Base-by-base conservation (phyloP, 176 grass and related monocot species). In the Musa troglodytarum region DNA sequence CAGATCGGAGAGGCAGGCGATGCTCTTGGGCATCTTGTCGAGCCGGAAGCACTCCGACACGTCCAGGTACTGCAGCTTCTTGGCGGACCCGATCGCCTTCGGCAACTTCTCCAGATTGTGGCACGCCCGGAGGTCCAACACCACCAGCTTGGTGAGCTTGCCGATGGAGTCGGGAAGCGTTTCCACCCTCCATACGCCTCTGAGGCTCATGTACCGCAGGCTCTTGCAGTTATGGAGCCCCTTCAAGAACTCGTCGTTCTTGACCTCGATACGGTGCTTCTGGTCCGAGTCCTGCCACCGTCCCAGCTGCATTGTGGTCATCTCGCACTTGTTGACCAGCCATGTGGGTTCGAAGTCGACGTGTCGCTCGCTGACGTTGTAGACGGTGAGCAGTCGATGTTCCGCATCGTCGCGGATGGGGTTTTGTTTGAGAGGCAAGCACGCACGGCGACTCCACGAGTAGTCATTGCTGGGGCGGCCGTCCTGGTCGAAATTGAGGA, bases 11-110 rank as follows among this genome's bases (percentile, higher is more conserved):
- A 96, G 88, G 34, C n/a, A 66, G 15, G 49, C 56, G 52, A 96
- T 28, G 9, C 83, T 79, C 59, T 65, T 82, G 13, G 92, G 92
- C 54, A 96, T 86, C 28, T 86, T 76, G 65, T 96, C 81, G 52
- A 96, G 84, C 67, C 89, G 51, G 71, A 91, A 87, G 78, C 92
- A 96, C 34, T 88, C 86, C 69, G 92, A 96, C 8, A 96, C 82
- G 56, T 96, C 92, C 54, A 91, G 81, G 68, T 88, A 86, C 49
- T 85, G 78, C 51, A 96, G 73, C 74, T 82, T 91, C 49, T 81
- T 58, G 59, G 85, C 54, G 50, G 74, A 86, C 0, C 63, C 80
- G 64, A 96, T 76, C 8, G 51, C 74, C 13, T 11, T 13, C 29
- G 79, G 73, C 50, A 96, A 63, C 69, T 78, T 86, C 75, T 91